Conservation (phyloP, 495 filamentous ascomycete species). For the Aspergillus ostianus region DNA sequence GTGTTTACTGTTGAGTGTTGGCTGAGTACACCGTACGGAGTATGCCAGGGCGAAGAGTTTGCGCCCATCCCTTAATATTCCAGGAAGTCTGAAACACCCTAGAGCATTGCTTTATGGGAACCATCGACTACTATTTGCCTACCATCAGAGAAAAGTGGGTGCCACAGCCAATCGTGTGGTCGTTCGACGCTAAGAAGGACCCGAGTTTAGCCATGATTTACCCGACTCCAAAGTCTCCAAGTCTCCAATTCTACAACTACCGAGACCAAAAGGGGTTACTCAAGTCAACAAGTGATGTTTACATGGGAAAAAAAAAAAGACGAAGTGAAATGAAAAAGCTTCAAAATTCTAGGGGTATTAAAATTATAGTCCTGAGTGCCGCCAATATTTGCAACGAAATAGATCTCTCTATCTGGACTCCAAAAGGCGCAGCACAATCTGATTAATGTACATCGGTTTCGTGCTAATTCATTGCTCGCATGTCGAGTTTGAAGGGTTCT, state of each 20-base stretch:
- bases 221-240: not conserved
- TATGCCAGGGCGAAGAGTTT: not conserved
- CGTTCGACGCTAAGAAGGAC: no score
- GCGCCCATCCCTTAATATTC: not conserved
- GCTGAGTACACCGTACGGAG: no score
- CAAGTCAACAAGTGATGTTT: not conserved
- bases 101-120: not conserved
- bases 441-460: not conserved
- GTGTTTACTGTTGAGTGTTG: not conserved
- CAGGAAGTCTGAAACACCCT: not conserved
- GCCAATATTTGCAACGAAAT: conserved; percentile 9
- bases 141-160: not conserved
- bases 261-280: not conserved
- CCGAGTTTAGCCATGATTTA: not conserved
- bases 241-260: not conserved
- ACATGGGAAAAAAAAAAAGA: not conserved
- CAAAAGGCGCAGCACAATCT: not conserved
- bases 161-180: not conserved
- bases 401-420: conserved; percentile 8
- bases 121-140: not conserved
- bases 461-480: conserved; percentile 6
- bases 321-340: not conserved
- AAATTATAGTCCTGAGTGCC: conserved; percentile 3
- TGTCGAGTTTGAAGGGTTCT: not conserved
- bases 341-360: not conserved